phyloP scores from a whole-genome alignment of 495 filamentous ascomycete species.

The Aspergillus asperescens region DNA sequence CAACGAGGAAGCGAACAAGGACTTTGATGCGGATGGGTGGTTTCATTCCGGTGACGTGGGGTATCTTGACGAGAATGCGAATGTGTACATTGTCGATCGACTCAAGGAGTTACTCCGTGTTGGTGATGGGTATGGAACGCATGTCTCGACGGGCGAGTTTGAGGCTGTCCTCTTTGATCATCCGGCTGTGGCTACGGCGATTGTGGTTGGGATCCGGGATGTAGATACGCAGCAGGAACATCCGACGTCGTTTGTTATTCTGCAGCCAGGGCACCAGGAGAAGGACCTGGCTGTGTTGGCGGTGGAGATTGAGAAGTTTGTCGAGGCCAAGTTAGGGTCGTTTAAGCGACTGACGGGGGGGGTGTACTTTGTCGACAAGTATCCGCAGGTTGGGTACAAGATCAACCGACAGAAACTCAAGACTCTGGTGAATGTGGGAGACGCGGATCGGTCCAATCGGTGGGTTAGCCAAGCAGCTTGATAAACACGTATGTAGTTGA shows the following conservation, averaged over 20 bases:
- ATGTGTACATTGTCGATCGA: slow-evolving; percentile 50
- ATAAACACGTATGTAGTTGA: too few species aligned
- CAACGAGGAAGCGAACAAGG: slow-evolving; percentile 17
- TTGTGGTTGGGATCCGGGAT: slow-evolving; percentile 65
- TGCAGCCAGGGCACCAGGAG: slow-evolving; percentile 2
- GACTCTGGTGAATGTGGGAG: neutral
- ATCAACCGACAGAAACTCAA: slow-evolving; percentile 7
- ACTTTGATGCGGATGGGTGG: slow-evolving; percentile 38
- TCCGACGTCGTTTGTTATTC: slow-evolving; percentile 65
- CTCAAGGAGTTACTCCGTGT: slow-evolving; percentile 49
- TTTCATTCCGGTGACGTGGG: slow-evolving; percentile 56
- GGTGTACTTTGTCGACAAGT: slow-evolving; percentile 6
- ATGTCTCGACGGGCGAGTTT: slow-evolving; percentile 73
- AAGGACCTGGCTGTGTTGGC: neutral
- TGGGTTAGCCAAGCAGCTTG: too few species aligned
- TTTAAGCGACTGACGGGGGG: slow-evolving; percentile 10
- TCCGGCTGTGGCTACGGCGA: slow-evolving; percentile 58
- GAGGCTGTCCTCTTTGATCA: slow-evolving; percentile 65
- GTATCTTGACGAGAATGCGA: slow-evolving; percentile 44
- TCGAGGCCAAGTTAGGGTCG: neutral
- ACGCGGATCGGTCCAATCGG: neutral
- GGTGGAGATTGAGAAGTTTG: slow-evolving; percentile 9
- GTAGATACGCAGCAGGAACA: slow-evolving; percentile 59
- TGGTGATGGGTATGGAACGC: slow-evolving; percentile 32
- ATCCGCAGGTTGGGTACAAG: slow-evolving; percentile 12